Percentiles rank a stretch among this genome's conserved stretches.
These are phyloP conservation scores for Sonneratia caseolaris DNA, from an alignment of 345 rosid genomes.

Conservation along the genomic window DNA sequence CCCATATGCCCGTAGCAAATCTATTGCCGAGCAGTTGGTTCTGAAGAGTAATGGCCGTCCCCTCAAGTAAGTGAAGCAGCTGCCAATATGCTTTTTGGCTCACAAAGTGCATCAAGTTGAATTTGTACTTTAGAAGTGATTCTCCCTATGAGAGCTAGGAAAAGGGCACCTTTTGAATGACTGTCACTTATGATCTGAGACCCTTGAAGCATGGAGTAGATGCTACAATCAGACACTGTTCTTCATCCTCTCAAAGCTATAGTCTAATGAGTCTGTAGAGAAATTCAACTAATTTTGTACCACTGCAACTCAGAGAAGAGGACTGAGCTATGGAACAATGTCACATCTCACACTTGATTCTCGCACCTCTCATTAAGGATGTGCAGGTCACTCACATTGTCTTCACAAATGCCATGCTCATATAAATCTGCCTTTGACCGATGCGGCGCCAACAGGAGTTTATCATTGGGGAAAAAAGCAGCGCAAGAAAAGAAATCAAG, in stretches of 20 bases:
- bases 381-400: too few relatives aligned
- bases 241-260: neutral
- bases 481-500: neutral
- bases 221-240: neutral
- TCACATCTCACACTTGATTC: too few relatives aligned
- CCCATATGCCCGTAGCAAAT: constrained; percentile 66
- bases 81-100: neutral
- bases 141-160: neutral
- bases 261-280: neutral
- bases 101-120: neutral
- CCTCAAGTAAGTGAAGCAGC: constrained; percentile 43
- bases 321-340: too few relatives aligned
- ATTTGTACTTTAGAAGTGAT: neutral
- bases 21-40: constrained; percentile 76
- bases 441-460: too few relatives aligned
- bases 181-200: neutral
- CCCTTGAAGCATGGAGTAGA: neutral
- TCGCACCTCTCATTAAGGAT: too few relatives aligned
- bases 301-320: neutral
- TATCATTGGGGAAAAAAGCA: neutral
- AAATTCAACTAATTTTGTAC: neutral
- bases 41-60: constrained; percentile 65
- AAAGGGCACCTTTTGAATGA: neutral
- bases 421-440: too few relatives aligned
- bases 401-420: too few relatives aligned